Conservation (phyloP, 192 early-diverging fungal species). For the Endogone sp. region DNA sequence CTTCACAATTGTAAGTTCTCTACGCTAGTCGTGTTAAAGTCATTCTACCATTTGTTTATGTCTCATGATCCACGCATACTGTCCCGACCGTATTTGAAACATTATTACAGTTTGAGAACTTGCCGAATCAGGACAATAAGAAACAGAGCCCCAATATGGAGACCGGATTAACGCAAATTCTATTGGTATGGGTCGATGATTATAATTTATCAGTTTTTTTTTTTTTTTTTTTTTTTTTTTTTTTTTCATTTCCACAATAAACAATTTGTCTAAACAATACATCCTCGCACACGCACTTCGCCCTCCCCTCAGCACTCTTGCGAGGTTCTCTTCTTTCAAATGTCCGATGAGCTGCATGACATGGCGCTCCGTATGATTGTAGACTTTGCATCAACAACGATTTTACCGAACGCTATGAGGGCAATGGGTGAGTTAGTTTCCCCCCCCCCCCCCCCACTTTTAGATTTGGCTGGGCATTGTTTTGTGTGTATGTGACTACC, state of each 20-base stretch:
- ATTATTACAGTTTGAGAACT: conserved; percentile 60
- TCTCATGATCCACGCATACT: conserved; percentile 13
- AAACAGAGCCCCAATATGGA: conserved; percentile 42
- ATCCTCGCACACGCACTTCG: no score
- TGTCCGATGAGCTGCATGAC: conserved; percentile 60
- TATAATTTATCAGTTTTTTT: no score
- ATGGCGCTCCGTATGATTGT: conserved; percentile 55
- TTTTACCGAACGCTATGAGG: conserved; percentile 67
- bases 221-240: no score
- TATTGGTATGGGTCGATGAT: no score
- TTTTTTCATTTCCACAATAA: no score
- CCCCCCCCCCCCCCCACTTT: no score
- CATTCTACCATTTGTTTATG: neutral
- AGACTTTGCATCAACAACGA: conserved; percentile 50
- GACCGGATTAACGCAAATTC: conserved; percentile 40
- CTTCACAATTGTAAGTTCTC: conserved; percentile 56
- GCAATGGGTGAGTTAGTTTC: conserved; percentile 45
- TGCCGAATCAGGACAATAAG: conserved; percentile 60
- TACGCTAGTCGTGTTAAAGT: neutral
- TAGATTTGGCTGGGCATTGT: no score
- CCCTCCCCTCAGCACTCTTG: conserved; percentile 48
- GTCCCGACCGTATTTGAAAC: neutral
- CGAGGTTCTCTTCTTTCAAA: conserved; percentile 65
- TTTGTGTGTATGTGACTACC: no score
- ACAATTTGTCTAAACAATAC: no score